Base-by-base conservation (phyloP, 768 basidiomycete species). In the Nidularia pulvinata region DNA sequence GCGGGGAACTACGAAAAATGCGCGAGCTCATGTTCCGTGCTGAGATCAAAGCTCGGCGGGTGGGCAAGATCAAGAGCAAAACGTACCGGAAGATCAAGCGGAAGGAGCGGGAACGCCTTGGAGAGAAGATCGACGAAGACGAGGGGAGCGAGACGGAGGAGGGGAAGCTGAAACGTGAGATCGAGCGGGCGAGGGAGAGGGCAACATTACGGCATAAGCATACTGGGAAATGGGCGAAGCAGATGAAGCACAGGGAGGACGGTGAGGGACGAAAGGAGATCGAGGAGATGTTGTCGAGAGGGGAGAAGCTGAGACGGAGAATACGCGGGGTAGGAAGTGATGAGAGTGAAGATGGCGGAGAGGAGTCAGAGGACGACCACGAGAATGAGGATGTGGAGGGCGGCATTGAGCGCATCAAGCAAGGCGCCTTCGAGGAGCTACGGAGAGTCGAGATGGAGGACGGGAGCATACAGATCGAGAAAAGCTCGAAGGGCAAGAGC, bases 61-160 rank as follows among this genome's bases (percentile, higher is more conserved):
- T 96, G 14, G 84, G 88, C 19, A 98, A 95, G 74, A 99, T 99
- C 72, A 98, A 98, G 76, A 93, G 89, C 67, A 96, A 94, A 72
- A 85, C 92, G 2, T 98, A 94, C 66, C 80, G 95, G 32, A 88
- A 89, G 58, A 77, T 98, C 46, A 86, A 86, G 63, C 81, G 91
- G 66, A 94, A 90, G 65, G 83, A 89, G 62, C 80, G 81, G 46
- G 89, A 86, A 54, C 84, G 83, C 56, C 70, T 87, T 13, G 67
- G 69, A 44, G 70, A 74, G 56, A 79, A 80, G 54, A 76, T 78
- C 6, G 79, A 83, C 50, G 85, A 80, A 39, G 75, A 80, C 36
- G 67, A 69, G 43, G 64, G 61, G 10, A 48, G 45, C 46, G 57
- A 57, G 32, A 47, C 53, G 19, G 68, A 69, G 47, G 84, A 75